phyloP scores from a whole-genome alignment of 176 grass and related monocot species.

The Otatea glauca region DNA sequence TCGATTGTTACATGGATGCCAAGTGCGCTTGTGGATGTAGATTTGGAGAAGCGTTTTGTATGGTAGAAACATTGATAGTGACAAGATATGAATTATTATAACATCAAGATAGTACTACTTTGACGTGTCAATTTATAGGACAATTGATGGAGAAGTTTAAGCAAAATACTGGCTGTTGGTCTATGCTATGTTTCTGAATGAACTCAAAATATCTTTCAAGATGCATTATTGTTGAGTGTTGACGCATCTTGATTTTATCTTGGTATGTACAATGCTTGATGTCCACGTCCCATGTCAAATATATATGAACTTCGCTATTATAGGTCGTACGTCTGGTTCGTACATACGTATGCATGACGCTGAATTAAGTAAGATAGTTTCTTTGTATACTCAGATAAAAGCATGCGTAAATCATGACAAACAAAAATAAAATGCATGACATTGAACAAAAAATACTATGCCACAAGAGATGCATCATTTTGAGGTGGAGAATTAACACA shows the following conservation, averaged over 20 bases:
- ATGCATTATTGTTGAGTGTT: not conserved
- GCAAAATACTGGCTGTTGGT: not conserved
- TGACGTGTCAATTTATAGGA: not conserved
- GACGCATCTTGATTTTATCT: not conserved
- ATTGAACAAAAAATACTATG: not conserved
- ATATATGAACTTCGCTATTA: not conserved
- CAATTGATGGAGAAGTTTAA: not conserved
- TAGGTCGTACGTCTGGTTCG: no score
- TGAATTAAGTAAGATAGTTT: not conserved
- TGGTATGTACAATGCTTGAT: not conserved
- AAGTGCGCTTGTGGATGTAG: not conserved
- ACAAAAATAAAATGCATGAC: not conserved
- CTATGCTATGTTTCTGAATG: not conserved
- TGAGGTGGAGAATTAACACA: not conserved
- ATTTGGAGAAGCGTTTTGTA: not conserved
- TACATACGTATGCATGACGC: not conserved
- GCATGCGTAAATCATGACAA: not conserved
- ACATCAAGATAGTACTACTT: not conserved
- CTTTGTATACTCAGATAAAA: not conserved
- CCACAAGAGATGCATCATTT: not conserved
- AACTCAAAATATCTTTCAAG: not conserved
- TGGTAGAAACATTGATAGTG: not conserved
- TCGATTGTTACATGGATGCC: not conserved
- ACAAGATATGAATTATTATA: not conserved
- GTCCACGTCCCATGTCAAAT: not conserved